These are phyloP conservation scores for Phytophthora tentaculata DNA, from an alignment of 352 stramenopile species.

Conservation along the genomic window DNA sequence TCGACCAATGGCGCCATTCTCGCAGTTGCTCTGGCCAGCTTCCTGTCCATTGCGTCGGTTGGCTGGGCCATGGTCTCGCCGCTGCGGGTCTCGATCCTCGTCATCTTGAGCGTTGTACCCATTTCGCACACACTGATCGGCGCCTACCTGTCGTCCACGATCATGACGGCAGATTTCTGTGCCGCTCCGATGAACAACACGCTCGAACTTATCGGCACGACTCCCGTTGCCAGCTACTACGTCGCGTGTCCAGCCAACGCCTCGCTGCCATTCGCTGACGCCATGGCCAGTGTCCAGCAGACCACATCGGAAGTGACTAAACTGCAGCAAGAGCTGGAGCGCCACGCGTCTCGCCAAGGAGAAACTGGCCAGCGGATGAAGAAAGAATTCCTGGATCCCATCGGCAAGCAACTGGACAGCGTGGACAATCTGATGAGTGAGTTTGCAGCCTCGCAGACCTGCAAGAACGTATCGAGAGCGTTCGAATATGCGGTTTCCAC, in stretches of 20 bases:
- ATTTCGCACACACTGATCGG: conserved; percentile 84
- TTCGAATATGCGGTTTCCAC: conserved; percentile 56
- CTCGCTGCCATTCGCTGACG: conserved; percentile 53
- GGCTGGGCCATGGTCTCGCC: conserved; percentile 83
- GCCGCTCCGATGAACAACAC: conserved; percentile 74
- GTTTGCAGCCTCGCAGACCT: conserved; percentile 62
- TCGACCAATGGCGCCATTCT: conserved; percentile 85
- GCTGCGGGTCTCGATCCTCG: conserved; percentile 74
- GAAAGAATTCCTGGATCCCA: conserved; percentile 75
- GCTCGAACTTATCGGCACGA: conserved; percentile 57
- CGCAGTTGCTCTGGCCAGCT: conserved; percentile 70
- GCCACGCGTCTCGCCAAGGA: conserved; percentile 57
- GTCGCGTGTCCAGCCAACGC: conserved; percentile 63
- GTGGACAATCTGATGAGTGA: conserved; percentile 34
- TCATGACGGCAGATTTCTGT: conserved; percentile 86
- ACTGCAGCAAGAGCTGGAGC: conserved; percentile 59
- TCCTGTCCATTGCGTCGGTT: conserved; percentile 82
- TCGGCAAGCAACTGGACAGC: conserved; percentile 50
- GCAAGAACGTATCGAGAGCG: conserved; percentile 47
- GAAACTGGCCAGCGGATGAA: conserved; percentile 67
- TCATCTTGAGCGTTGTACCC: conserved; percentile 78
- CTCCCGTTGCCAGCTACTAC: conserved; percentile 63
- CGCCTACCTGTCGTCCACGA: conserved; percentile 78
- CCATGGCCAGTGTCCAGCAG: conserved; percentile 38
- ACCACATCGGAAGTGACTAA: conserved; percentile 34